phyloP scores from a whole-genome alignment of 306 rosid genomes.

The Amphicarpaea edgeworthii region DNA sequence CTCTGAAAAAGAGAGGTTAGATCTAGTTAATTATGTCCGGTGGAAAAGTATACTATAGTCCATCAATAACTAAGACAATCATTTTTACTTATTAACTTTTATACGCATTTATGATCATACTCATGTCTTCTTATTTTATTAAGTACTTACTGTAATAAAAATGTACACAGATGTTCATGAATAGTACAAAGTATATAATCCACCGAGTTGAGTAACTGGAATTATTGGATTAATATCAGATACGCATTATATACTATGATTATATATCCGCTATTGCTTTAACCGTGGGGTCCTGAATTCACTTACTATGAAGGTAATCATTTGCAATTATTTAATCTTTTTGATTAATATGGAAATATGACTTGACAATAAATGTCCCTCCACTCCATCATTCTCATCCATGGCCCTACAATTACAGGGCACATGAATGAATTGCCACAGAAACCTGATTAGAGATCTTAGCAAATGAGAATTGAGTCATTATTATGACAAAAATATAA shows the following conservation, averaged over 20 bases:
- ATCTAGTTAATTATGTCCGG: slow-evolving; percentile 13
- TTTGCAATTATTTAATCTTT: slow-evolving; percentile 44
- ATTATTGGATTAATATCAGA: slow-evolving; percentile 26
- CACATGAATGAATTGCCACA: slow-evolving; percentile 41
- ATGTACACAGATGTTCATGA: not conserved
- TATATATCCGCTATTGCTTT: slow-evolving; percentile 31
- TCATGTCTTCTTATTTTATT: not conserved
- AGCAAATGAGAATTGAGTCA: slow-evolving; percentile 39
- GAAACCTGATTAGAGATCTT: slow-evolving; percentile 33
- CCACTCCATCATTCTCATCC: slow-evolving; percentile 40
- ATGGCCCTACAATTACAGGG: slow-evolving; percentile 48
- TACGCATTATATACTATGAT: slow-evolving; percentile 28
- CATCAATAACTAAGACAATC: slow-evolving; percentile 39
- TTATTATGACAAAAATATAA: slow-evolving; percentile 18
- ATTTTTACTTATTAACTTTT: slow-evolving; percentile 24
- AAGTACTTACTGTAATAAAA: slow-evolving; percentile 5
- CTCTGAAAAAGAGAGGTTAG: too few relatives aligned
- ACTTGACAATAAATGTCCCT: slow-evolving; percentile 34
- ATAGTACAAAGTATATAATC: slow-evolving; percentile 8
- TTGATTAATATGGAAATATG: slow-evolving; percentile 43
- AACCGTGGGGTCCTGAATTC: slow-evolving; percentile 48
- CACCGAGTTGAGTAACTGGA: not conserved
- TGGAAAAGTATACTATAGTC: slow-evolving; percentile 35
- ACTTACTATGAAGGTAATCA: slow-evolving; percentile 47
- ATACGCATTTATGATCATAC: slow-evolving; percentile 30